Evolutionary conservation across 2,329 filamentous ascomycete species (phyloP), one percentile per base, ranked within the genome.

Genomic region (Colletotrichum destructivum): DNA sequence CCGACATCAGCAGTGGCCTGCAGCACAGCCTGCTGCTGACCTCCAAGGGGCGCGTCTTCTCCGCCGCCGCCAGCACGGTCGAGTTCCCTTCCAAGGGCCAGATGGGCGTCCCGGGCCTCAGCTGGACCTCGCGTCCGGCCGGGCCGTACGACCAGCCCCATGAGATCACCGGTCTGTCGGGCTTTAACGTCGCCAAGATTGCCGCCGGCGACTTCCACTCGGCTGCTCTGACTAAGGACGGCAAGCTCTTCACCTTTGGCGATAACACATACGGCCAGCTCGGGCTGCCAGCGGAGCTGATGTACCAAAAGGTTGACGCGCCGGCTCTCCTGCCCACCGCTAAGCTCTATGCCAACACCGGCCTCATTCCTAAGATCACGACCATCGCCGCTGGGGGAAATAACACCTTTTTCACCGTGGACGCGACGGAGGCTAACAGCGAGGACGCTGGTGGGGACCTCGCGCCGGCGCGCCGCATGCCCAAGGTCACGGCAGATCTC

Each of bases 221-320:
- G 4, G 84, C 97, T 1, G 93, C 91, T 0, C 87, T 95, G 18
- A 94, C 96, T 78, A 89, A 89, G 71, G 86, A 92, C 63, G 96
- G 96, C 18, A 89, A 91, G 18, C 88, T 96, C 18, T 98, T 96
- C 81, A 87, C 91, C 8, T 98, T 97, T 83, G 96, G 96, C 47
- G 95, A 98, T 81, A 98, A 98, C 82, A 91, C 91, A 0, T 89
- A 90, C 54, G 96, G 96, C n/a, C 96, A 98, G 81, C 87, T 98
- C 4, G 96, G 96, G n/a, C 91, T 96, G 76, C 90, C 94, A 62
- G 89, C 88, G 64, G 90, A 90, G 60, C 80, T 88, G 0, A 88
- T 92, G 38, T 84, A 89, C 18, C 86, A 89, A 9, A 88, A 84
- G 69, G 85, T 93, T 31, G 93, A 96, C 74, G 87, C 88, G 0